Percentiles rank a stretch among this genome's conserved stretches.
These are phyloP conservation scores for Mikania micrantha DNA, from an alignment of 129 eudicot genomes.

Conservation along the genomic window DNA sequence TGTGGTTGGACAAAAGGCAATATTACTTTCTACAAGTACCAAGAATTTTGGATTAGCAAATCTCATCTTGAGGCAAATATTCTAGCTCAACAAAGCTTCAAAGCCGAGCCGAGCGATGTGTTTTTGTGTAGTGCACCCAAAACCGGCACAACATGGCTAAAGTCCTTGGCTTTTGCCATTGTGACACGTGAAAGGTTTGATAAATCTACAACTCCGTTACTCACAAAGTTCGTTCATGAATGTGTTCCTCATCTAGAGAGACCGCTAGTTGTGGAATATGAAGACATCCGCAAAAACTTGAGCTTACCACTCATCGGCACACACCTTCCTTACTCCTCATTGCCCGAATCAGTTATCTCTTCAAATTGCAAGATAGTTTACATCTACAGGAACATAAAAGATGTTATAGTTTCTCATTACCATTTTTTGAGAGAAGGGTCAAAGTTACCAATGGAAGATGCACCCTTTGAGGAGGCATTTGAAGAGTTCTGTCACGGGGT, in stretches of 20 bases:
- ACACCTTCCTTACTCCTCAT: background rate
- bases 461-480: background rate
- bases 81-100: too few relatives aligned
- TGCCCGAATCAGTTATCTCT: background rate
- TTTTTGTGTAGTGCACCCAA: background rate
- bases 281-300: background rate
- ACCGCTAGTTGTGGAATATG: background rate
- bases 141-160: background rate
- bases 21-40: too few relatives aligned
- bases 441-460: background rate
- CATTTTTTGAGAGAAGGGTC: background rate
- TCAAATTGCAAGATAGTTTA: too few relatives aligned
- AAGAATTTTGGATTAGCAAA: too few relatives aligned
- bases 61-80: too few relatives aligned
- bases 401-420: background rate
- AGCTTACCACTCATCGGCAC: background rate
- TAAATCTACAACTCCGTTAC: background rate
- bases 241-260: too few relatives aligned
- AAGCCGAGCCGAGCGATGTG: background rate
- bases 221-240: background rate
- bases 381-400: too few relatives aligned
- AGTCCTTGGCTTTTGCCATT: background rate
- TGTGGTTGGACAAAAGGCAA: too few relatives aligned
- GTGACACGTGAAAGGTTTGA: background rate
- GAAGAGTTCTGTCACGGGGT: too few relatives aligned